Base-by-base conservation (phyloP, 345 rosid species). In the Brassica napus region DNA sequence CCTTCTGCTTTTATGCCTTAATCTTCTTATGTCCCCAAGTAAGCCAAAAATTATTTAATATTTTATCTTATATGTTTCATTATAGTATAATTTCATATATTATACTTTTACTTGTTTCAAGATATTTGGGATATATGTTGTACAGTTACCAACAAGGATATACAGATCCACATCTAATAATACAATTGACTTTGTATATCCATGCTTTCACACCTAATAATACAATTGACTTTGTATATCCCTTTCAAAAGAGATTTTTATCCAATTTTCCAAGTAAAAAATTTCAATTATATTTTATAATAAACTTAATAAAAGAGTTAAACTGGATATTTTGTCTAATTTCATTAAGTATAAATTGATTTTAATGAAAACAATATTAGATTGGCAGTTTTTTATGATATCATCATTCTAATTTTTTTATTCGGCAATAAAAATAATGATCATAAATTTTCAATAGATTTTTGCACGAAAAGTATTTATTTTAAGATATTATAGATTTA, bases 1-100 rank as follows among this genome's bases (percentile, higher is more conserved):
- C 42, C 59, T 60, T 60, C 3, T 60, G 37, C 1, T 72, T 15
- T 26, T 72, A 61, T 39, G 37, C 26, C 55, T 72, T 9, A n/a
- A 37, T 72, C 37, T 60, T 60, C 14, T 72, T 23, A 30, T 37
- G 15, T 39, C 68, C 8, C 23, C 9, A 72, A 72, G 76, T 72
- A 69, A n/a, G 72, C n/a, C 26, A 69, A 69, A 26, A 69, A 7
- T 24, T 14, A 47, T 44, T 42, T 42, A 23, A 42, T 42, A 37
- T 44, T 68, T 28, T 44, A 68, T 28, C 49, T n/a, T n/a, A 24
- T 15, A 8, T n/a, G 9, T n/a, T 47, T 10, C 14, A 12, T 24
- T 47, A 47, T 61, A 61, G 16, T 42, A 39, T 11, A 44, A 23
- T 21, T 3, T 15, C 11, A 42, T 67, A 15, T 15, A 65, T 35